Conservation (phyloP, 306 rosid species). For the Purshia tridentata region DNA sequence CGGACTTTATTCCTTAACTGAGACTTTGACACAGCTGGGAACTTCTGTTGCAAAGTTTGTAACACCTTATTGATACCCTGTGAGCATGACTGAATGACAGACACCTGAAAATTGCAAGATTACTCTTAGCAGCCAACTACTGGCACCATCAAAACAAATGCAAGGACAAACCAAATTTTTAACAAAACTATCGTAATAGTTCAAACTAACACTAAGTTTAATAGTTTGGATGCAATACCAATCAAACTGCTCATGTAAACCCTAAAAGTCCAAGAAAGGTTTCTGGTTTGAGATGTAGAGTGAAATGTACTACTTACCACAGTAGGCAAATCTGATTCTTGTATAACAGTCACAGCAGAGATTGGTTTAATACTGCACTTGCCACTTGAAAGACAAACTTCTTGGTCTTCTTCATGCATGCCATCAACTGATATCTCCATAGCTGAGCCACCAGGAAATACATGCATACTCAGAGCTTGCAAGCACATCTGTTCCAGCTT, state of each 20-base stretch:
- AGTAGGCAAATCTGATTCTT: slow-evolving; percentile 54
- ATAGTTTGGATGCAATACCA: neutral
- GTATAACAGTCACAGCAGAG: slow-evolving; percentile 36
- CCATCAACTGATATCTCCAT: slow-evolving; percentile 53
- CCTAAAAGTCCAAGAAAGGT: neutral
- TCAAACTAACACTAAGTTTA: slow-evolving; percentile 13
- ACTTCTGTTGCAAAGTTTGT: slow-evolving; percentile 65
- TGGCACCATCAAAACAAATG: neutral
- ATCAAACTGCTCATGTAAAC: neutral
- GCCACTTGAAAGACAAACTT: slow-evolving; percentile 42
- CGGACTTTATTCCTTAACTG: slow-evolving; percentile 73
- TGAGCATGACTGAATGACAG: slow-evolving; percentile 69
- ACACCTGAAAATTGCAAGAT: slow-evolving; percentile 52
- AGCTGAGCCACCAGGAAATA: slow-evolving; percentile 51
- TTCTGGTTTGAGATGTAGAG: slow-evolving; percentile 17
- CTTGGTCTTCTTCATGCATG: slow-evolving; percentile 45
- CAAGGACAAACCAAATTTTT: neutral
- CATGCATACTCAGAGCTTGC: slow-evolving; percentile 72
- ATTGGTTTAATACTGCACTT: slow-evolving; percentile 42
- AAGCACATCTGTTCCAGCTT: slow-evolving; percentile 78
- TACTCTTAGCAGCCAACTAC: slow-evolving; percentile 15
- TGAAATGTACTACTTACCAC: slow-evolving; percentile 56
- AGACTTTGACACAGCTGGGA: slow-evolving; percentile 69
- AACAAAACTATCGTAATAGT: neutral
- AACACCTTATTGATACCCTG: slow-evolving; percentile 70